Evolutionary conservation across 2,329 filamentous ascomycete genomes (phyloP), one percentile per base, ranked within the genome.

Genomic region (Pseudogymnoascus sp.): DNA sequence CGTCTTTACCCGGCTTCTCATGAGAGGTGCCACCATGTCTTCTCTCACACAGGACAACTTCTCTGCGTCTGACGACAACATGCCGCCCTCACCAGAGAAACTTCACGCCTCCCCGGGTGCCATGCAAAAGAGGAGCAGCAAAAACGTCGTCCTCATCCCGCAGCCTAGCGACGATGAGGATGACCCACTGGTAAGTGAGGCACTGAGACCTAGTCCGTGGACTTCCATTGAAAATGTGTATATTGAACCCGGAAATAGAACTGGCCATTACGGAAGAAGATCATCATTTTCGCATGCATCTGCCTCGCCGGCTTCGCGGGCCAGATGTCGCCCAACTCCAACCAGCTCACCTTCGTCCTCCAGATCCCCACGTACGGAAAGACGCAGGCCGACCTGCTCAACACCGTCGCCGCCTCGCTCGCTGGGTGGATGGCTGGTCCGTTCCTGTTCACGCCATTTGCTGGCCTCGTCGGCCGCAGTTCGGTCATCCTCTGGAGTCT

Each of bases 81-180:
- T 33, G 26, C 29, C 46, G n/a, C 46, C 50, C 29, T 56, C 50
- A 10, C 50, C 50, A 33, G 50, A 56, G 50, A 56, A 56, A n/a
- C 50, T 56, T 56, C 50, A 33, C 50, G 50, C 17, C n/a, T 33
- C 50, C 50, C n/a, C 50, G n/a, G n/a, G 19, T 19, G 31, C 7
- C 11, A 56, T 56, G 50, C 50, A 56, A n/a, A 56, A 56, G 50
- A 56, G 29, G 29, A 56, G 29, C 50, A 56, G 50, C 50, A 56
- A 33, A 19, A 56, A 56, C 2, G 50, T 56, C 4, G 76, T 82
- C 15, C 70, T 82, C 7, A 73, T 81, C n/a, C 80, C 80, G 7
- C 75, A 77, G 59, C 80, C 80, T 0, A 78, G 77, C 21, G 74
- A 76, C 44, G 76, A 81, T 64, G 72, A 78, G 4, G 77, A 80